Percentiles rank a stretch among this genome's conserved stretches.
Evolutionary conservation across 306 rosid species (phyloP).

Genomic region (Leucaena leucocephala): DNA sequence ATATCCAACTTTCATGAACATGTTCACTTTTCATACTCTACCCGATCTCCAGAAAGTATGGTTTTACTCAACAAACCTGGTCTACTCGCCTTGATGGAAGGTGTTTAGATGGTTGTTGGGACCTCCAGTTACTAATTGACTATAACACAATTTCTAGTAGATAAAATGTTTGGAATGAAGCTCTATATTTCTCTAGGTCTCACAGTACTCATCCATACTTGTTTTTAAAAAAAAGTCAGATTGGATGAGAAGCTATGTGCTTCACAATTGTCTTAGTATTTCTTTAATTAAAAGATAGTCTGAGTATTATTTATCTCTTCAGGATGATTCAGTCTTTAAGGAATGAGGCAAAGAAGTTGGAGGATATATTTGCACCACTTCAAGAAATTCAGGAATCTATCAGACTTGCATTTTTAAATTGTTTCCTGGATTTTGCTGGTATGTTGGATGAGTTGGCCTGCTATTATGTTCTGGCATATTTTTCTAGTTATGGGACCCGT

Average conservation of each 20-base stretch:
- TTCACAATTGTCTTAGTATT: constrained; percentile 27
- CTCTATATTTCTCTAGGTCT: background rate
- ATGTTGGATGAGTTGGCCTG: constrained; percentile 43
- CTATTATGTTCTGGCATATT: constrained; percentile 21
- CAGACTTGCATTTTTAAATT: constrained; percentile 91
- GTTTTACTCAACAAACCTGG: background rate
- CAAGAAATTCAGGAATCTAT: constrained; percentile 97
- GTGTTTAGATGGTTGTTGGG: too few species aligned
- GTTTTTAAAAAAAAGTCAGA: background rate
- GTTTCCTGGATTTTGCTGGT: constrained; percentile 98
- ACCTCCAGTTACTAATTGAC: background rate
- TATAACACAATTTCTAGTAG: background rate
- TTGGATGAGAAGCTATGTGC: constrained; percentile 7
- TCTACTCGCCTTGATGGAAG: background rate
- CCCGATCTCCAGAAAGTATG: background rate
- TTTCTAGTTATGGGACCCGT: constrained; percentile 17
- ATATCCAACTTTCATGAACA: background rate
- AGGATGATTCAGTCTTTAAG: constrained; percentile 83
- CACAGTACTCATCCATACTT: background rate
- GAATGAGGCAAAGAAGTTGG: constrained; percentile 87
- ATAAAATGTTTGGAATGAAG: constrained; percentile 4
- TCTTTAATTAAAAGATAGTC: constrained; percentile 13
- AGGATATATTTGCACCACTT: constrained; percentile 78
- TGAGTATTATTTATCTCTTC: constrained; percentile 42
- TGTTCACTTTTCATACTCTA: background rate